Conservation (phyloP, 495 filamentous ascomycete species). For the Rhypophila decipiens region DNA sequence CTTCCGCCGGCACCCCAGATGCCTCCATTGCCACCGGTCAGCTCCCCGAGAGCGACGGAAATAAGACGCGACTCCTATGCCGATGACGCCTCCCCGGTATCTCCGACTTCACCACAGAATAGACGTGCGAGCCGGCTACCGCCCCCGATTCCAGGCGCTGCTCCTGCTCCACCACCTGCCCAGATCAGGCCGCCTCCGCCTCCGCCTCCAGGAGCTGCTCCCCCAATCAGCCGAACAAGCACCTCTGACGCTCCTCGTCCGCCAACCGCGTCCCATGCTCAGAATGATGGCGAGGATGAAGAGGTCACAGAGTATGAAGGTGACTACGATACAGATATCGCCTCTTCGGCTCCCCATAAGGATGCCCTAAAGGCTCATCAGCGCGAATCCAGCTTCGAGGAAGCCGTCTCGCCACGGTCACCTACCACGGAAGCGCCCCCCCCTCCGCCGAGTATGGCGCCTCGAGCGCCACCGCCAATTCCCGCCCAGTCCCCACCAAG, state of each 20-base stretch:
- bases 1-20: conserved; percentile 11
- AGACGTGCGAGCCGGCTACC: conserved; percentile 48
- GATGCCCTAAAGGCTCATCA: conserved; percentile 83
- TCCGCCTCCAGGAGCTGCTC: conserved; percentile 54
- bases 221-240: conserved; percentile 50
- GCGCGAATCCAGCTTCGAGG: conserved; percentile 65
- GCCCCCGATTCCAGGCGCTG: conserved; percentile 43
- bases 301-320: conserved; percentile 94
- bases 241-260: conserved; percentile 48
- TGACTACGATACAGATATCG: conserved; percentile 97
- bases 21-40: conserved; percentile 30
- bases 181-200: conserved; percentile 71
- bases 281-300: conserved; percentile 64
- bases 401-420: conserved; percentile 40
- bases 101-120: conserved; percentile 33
- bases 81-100: conserved; percentile 39
- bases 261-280: conserved; percentile 31
- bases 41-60: conserved; percentile 48
- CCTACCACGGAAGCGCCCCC: conserved; percentile 39
- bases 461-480: conserved; percentile 45
- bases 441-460: conserved; percentile 41
- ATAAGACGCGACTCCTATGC: conserved; percentile 47
- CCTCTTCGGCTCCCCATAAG: conserved; percentile 78
- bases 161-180: conserved; percentile 45
- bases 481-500: conserved; percentile 48